Percentiles rank a stretch among this genome's conserved stretches.
Evolutionary conservation across 192 early-diverging fungal species (phyloP).

Genomic region (Funneliformis geosporum): DNA sequence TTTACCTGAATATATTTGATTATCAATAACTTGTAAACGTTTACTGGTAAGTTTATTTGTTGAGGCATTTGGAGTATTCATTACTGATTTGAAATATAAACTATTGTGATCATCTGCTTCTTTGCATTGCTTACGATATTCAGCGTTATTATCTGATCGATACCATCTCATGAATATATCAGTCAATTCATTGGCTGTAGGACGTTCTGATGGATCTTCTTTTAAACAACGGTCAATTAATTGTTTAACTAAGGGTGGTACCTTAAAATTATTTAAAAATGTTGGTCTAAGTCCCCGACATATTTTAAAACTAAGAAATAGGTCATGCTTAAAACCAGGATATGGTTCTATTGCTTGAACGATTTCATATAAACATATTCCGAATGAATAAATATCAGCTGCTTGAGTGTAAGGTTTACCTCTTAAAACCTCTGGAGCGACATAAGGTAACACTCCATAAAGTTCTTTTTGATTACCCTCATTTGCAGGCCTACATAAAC

Average conservation of each 20-base stretch:
- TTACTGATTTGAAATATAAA: too few relatives aligned
- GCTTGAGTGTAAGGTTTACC: conserved; percentile 6
- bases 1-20: too few relatives aligned
- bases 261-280: neutral
- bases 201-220: neutral
- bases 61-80: too few relatives aligned
- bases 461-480: neutral
- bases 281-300: neutral
- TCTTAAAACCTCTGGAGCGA: conserved; percentile 15
- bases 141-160: too few relatives aligned
- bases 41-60: too few relatives aligned
- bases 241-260: conserved; percentile 5
- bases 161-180: too few relatives aligned
- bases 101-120: too few relatives aligned
- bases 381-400: conserved; percentile 14
- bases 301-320: neutral
- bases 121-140: too few relatives aligned
- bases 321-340: neutral
- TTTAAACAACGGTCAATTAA: conserved; percentile 12
- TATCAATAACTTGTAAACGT: too few relatives aligned
- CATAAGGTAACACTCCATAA: conserved; percentile 21
- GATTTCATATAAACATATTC: conserved; percentile 6
- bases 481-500: neutral
- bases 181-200: neutral
- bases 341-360: neutral